Evolutionary conservation across 2,329 filamentous ascomycete genomes (phyloP), one percentile per base, ranked within the genome.

Genomic region (Sporothrix sp.): DNA sequence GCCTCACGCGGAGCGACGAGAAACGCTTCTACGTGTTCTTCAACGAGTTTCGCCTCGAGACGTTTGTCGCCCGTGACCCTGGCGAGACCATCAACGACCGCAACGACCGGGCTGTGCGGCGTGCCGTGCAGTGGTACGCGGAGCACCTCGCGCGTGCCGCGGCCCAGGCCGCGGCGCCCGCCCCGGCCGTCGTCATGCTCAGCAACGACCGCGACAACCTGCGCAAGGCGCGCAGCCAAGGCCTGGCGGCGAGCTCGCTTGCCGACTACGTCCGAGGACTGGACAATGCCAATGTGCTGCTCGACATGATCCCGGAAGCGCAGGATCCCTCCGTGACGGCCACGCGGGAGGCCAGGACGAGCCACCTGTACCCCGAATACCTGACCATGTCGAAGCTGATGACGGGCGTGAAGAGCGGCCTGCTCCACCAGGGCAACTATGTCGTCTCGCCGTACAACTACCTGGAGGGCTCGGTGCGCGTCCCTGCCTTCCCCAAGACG

Each of bases 21-120:
- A 98, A 98, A 73, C 82, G 91, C 50, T 97, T 95, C 65, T 96
- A 97, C 63, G 87, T 98, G 48, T 98, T 98, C 66, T 97, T 97
- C 78, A 98, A 98, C 66, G 93, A 98, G 61, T 98, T 98, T 63
- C 80, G 91, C 47, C 73, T 90, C 35, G 94, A 98, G 66, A 98
- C 93, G 0, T 86, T 95, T 62, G 79, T 96, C 43, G 70, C 77
- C 25, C 78, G 93, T 55, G 77, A 82, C 18, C 67, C 75, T 6
- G 84, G 86, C 33, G 93, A 98, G 71, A 85, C 80, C 3, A 93
- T 98, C 68, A 98, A 98, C 64, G 93, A 98, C 65, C 79, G 93
- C 50, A 98, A 98, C 62, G 94, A 98, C 65, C 82, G 90, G 55
- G 89, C 93, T 39, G 87, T 98, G 27, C 78, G 93, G 43, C 79